Percentiles rank a stretch among this genome's conserved stretches.
phyloP scores from a whole-genome alignment of 768 basidiomycete genomes.

The Sutorius australiensis region DNA sequence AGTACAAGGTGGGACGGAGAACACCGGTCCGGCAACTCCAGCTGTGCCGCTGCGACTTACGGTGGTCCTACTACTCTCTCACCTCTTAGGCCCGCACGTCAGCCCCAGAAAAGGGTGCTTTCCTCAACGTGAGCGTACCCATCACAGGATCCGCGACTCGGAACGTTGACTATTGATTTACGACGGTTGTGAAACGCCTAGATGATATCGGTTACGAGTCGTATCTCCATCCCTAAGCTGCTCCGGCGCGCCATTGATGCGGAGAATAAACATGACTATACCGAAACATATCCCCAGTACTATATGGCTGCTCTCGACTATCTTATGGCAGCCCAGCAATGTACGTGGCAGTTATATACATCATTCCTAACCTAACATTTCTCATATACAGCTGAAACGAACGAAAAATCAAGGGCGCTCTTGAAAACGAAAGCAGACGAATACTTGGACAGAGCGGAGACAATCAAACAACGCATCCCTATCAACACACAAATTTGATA shows the following conservation, averaged over 20 bases:
- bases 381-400: conserved; percentile 7
- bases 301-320: conserved; percentile 93
- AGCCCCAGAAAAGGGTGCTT: neutral
- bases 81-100: neutral
- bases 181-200: neutral
- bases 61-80: neutral
- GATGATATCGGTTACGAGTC: too few relatives aligned
- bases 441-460: conserved; percentile 18
- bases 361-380: neutral
- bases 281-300: conserved; percentile 88
- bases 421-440: conserved; percentile 18
- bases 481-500: neutral
- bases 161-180: neutral
- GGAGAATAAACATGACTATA: conserved; percentile 86
- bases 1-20: too few relatives aligned
- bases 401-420: conserved; percentile 18
- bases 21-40: too few relatives aligned
- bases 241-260: conserved; percentile 89
- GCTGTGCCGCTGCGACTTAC: too few relatives aligned
- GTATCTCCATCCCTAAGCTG: too few relatives aligned
- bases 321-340: conserved; percentile 94
- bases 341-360: conserved; percentile 35
- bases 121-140: conserved; percentile 12
- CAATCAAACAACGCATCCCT: neutral
- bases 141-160: neutral